These are phyloP conservation scores for Termitomyces sp. DNA, from an alignment of 768 basidiomycete genomes.

Conservation along the genomic window DNA sequence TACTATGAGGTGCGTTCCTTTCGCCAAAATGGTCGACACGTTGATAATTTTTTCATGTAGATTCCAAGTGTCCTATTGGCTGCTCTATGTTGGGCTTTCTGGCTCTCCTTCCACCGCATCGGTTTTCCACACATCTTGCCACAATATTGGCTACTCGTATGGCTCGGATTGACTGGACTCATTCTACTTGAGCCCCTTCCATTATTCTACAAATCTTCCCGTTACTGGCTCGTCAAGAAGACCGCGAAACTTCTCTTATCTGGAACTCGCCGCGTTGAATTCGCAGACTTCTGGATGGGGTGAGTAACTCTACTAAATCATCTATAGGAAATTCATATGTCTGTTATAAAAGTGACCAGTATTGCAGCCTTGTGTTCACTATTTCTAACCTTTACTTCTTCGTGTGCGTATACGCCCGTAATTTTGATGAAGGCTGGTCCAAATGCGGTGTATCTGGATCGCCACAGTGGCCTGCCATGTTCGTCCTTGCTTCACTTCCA, in stretches of 20 bases:
- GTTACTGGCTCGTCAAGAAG: slow-evolving; percentile 78
- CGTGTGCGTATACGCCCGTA: slow-evolving; percentile 62
- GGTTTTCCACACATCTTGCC: slow-evolving; percentile 53
- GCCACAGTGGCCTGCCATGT: slow-evolving; percentile 56
- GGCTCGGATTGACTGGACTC: slow-evolving; percentile 59
- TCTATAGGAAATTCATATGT: neutral
- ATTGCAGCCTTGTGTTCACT: slow-evolving; percentile 75
- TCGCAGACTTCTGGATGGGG: slow-evolving; percentile 90
- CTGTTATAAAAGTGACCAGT: slow-evolving; percentile 54
- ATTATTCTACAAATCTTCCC: slow-evolving; percentile 50
- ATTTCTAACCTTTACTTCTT: slow-evolving; percentile 70
- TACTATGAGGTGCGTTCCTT: slow-evolving; percentile 46
- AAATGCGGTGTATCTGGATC: slow-evolving; percentile 39
- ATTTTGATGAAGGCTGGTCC: slow-evolving; percentile 44
- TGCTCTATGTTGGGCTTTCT: slow-evolving; percentile 74
- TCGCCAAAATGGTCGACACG: neutral
- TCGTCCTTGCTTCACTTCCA: slow-evolving; percentile 59
- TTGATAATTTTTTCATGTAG: slow-evolving; percentile 26
- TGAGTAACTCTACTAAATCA: slow-evolving; percentile 23
- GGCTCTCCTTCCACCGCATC: slow-evolving; percentile 71
- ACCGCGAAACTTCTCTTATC: slow-evolving; percentile 59
- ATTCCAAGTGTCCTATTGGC: slow-evolving; percentile 77
- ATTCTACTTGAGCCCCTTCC: slow-evolving; percentile 76
- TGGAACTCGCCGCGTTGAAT: slow-evolving; percentile 75
- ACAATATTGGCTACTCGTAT: slow-evolving; percentile 74